Percentiles rank a stretch among this genome's conserved stretches.
phyloP scores from a whole-genome alignment of 371 early-diverging fungal genomes.

The Dentiscutata heterogama region DNA sequence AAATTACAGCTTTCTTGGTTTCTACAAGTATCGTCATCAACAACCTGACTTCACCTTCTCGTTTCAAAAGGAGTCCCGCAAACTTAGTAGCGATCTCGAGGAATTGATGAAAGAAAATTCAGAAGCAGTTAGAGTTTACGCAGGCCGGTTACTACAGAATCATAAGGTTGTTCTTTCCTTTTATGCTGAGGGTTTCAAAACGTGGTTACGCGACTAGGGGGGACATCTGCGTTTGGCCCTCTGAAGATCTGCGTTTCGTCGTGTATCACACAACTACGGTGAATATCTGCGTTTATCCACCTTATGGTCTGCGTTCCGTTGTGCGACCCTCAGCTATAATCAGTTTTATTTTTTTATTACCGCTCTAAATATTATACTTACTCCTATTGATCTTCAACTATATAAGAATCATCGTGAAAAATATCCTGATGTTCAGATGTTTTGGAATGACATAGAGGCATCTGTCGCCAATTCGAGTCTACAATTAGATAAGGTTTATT shows the following conservation, averaged over 20 bases:
- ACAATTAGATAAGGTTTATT: slow-evolving; percentile 16
- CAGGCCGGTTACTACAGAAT: neutral
- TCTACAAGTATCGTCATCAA: slow-evolving; percentile 20
- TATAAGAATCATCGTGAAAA: slow-evolving; percentile 30
- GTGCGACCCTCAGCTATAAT: slow-evolving; percentile 23
- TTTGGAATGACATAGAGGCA: slow-evolving; percentile 38
- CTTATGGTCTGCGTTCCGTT: slow-evolving; percentile 45
- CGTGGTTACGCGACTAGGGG: slow-evolving; percentile 17
- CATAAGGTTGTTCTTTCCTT: neutral
- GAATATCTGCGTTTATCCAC: slow-evolving; percentile 29
- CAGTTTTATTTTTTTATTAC: slow-evolving; percentile 1
- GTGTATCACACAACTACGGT: slow-evolving; percentile 32
- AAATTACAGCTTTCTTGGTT: slow-evolving; percentile 32
- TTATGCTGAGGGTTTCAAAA: neutral
- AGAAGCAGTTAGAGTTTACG: neutral
- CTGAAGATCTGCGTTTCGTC: slow-evolving; percentile 25
- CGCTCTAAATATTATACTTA: neutral
- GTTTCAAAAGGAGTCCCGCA: slow-evolving; percentile 38
- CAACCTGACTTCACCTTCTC: slow-evolving; percentile 42
- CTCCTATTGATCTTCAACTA: neutral
- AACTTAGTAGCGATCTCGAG: slow-evolving; percentile 26
- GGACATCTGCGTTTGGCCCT: slow-evolving; percentile 2
- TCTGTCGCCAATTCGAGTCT: slow-evolving; percentile 1
- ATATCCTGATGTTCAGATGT: neutral
- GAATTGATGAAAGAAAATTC: slow-evolving; percentile 24